Conservation (phyloP, 2,329 filamentous ascomycete genomes). For the Aspergillus sclerotialis region DNA sequence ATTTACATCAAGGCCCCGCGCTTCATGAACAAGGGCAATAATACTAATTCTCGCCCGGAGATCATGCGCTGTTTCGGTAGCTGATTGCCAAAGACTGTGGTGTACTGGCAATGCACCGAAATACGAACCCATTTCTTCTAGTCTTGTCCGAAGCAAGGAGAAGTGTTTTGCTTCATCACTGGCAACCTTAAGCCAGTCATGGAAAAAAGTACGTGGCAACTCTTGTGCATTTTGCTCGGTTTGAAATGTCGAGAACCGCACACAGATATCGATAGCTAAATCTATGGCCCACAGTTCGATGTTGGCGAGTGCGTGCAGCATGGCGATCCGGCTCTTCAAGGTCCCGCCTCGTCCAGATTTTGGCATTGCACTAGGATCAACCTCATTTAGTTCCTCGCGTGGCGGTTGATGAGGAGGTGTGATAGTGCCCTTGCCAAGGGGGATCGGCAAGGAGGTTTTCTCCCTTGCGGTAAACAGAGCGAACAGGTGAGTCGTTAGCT, state of each 20-base stretch:
- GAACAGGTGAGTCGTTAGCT: slow-evolving; percentile 40
- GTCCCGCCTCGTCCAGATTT: slow-evolving; percentile 36
- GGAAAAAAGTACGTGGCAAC: slow-evolving; percentile 40
- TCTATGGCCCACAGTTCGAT: slow-evolving; percentile 46
- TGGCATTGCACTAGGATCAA: slow-evolving; percentile 36
- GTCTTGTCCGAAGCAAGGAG: slow-evolving; percentile 37
- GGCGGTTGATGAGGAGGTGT: slow-evolving; percentile 35
- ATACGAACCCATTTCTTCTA: slow-evolving; percentile 40
- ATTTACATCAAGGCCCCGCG: slow-evolving; percentile 41
- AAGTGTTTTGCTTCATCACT: slow-evolving; percentile 45
- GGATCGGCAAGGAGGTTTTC: slow-evolving; percentile 33
- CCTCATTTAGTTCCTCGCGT: slow-evolving; percentile 32
- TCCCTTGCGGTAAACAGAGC: slow-evolving; percentile 35
- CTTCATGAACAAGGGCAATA: slow-evolving; percentile 43
- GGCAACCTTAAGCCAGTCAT: slow-evolving; percentile 44
- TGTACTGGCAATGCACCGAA: slow-evolving; percentile 42
- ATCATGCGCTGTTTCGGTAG: slow-evolving; percentile 37
- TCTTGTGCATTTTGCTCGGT: slow-evolving; percentile 21
- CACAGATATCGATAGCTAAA: slow-evolving; percentile 42
- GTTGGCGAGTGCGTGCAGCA: slow-evolving; percentile 43
- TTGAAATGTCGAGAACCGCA: slow-evolving; percentile 40
- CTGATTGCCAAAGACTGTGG: slow-evolving; percentile 41
- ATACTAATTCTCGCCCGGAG: slow-evolving; percentile 41
- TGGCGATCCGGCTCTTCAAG: slow-evolving; percentile 39
- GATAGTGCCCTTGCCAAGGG: slow-evolving; percentile 32